phyloP scores from a whole-genome alignment of 768 basidiomycete species.

The Lepiota venenata region DNA sequence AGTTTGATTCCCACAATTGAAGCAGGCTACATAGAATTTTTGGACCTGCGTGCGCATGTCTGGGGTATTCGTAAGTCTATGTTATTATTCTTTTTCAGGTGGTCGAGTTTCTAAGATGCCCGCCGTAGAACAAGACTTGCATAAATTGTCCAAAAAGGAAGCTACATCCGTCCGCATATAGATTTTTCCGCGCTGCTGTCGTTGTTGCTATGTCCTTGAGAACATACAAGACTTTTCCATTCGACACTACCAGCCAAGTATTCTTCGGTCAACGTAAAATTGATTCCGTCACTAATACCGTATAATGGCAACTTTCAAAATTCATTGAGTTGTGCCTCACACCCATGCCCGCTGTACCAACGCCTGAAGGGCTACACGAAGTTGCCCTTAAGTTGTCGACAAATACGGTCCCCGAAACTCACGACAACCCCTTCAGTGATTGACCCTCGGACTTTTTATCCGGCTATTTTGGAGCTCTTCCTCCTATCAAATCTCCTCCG shows the following conservation, averaged over 20 bases:
- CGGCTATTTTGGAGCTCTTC: neutral
- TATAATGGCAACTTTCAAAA: neutral
- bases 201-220: conserved; percentile 11
- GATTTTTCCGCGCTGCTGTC: conserved; percentile 2
- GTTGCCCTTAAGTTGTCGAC: too few species aligned
- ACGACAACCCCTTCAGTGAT: too few species aligned
- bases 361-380: too few species aligned
- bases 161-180: conserved; percentile 56
- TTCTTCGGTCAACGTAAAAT: neutral
- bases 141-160: conserved; percentile 68
- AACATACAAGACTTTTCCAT: neutral
- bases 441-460: neutral
- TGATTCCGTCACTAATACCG: neutral
- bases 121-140: conserved; percentile 74
- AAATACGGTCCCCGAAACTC: too few species aligned
- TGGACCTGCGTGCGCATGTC: conserved; percentile 77
- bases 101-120: neutral
- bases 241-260: neutral
- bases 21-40: conserved; percentile 53
- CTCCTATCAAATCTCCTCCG: neutral
- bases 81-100: neutral
- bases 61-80: conserved; percentile 80
- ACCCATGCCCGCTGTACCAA: too few species aligned
- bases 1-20: neutral
- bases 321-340: too few species aligned